Percentiles rank a stretch among this genome's conserved stretches.
These are phyloP conservation scores for Amaranthus palmeri DNA, from an alignment of 148 eudicot genomes.

Conservation along the genomic window DNA sequence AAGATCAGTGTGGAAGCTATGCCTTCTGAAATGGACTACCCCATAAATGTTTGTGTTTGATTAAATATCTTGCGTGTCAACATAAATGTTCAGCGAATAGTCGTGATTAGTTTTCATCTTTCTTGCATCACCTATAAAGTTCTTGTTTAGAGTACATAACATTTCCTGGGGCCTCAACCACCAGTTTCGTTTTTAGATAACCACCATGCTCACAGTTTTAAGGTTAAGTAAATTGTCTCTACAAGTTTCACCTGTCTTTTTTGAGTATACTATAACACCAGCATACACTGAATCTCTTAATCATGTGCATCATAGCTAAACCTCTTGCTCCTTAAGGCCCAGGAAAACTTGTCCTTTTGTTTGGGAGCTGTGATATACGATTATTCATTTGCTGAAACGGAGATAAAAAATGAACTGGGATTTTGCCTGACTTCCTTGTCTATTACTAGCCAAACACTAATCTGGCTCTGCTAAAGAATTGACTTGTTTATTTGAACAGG, in stretches of 20 bases:
- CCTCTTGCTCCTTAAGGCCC: background rate
- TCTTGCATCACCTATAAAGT: background rate
- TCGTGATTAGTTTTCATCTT: background rate
- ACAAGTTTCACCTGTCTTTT: background rate
- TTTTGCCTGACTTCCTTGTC: background rate
- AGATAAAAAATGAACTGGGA: background rate
- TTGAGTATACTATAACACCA: background rate
- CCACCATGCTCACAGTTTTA: background rate
- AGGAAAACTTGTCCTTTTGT: background rate
- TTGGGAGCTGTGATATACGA: background rate
- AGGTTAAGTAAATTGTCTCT: background rate
- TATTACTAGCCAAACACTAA: background rate
- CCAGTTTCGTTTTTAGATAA: background rate
- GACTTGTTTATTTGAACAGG: slow-evolving; percentile 33
- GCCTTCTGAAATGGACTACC: background rate
- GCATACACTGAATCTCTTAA: too few relatives aligned
- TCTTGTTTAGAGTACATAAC: background rate
- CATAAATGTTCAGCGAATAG: background rate
- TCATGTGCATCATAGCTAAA: background rate
- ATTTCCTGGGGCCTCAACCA: too few relatives aligned
- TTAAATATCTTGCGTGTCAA: background rate
- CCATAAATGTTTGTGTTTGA: background rate
- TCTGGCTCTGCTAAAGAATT: slow-evolving; percentile 6
- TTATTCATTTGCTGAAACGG: background rate
- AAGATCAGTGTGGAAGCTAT: too few relatives aligned